Conservation (phyloP, 2,329 filamentous ascomycete species). For the Fusarium sp. region DNA sequence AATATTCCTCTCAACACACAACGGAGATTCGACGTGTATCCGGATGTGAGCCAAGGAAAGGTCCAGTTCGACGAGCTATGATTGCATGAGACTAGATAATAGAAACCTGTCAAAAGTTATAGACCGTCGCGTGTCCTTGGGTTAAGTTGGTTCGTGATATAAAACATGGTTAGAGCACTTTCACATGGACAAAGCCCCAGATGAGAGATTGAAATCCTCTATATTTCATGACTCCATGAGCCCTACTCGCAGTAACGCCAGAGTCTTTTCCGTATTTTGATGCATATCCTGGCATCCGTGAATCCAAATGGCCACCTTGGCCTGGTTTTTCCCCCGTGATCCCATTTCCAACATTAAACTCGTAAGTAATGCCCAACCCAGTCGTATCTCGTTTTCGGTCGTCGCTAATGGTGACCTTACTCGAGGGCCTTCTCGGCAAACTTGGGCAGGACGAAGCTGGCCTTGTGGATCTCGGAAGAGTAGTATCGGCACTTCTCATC, state of each 20-base stretch:
- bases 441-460: conserved; percentile 91
- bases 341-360: conserved; percentile 37
- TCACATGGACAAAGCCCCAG: not conserved
- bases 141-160: not conserved
- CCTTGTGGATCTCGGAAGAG: conserved; percentile 96
- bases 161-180: not conserved
- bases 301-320: conserved; percentile 38
- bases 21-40: conserved; percentile 94
- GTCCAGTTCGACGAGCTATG: conserved; percentile 51
- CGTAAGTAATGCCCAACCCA: conserved; percentile 35
- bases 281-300: conserved; percentile 19
- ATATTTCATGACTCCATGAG: conserved; percentile 37
- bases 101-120: not conserved
- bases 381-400: not conserved
- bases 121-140: not conserved
- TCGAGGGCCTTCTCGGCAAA: conserved; percentile 85
- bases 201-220: conserved; percentile 22
- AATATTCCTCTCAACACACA: conserved; percentile 88
- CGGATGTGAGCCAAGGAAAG: conserved; percentile 80
- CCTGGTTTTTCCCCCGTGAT: conserved; percentile 21
- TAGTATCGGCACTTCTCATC: conserved; percentile 95
- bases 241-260: conserved; percentile 30
- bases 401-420: conserved; percentile 51
- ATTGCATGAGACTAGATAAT: conserved; percentile 19
- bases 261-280: conserved; percentile 24